Base-by-base conservation (phyloP, 2,329 filamentous ascomycete genomes). In the Thielaviopsis ethacetica region DNA sequence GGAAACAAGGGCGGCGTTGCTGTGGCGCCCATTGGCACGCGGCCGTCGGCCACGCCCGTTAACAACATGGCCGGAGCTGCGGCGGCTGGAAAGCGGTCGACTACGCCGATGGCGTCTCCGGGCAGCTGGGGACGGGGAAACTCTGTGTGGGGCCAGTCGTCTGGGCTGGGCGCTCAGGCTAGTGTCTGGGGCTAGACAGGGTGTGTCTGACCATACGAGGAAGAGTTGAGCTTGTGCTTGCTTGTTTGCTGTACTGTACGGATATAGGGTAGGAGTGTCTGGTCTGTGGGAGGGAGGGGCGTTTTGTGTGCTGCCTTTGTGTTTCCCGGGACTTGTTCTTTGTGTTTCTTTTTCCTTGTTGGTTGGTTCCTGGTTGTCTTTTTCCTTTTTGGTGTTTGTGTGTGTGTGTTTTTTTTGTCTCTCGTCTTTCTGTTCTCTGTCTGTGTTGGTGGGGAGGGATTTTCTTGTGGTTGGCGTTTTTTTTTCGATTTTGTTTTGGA, bases 1-100 rank as follows among this genome's bases (percentile, higher is more conserved):
- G 75, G 72, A 53, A 70, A 71, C 57, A 82, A 81, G 72, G 69
- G 75, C 55, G 79, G 78, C 59, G 77, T 78, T 60, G 77, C 86
- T 4, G 90, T 97, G 57, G 91, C 90, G 22, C 91, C 93, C 19
- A 97, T 97, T 65, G 93, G 93, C 63, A 96, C 91, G 60, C 85
- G 93, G 52, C 91, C 91, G 3, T 78, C 81, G 19, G 79, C 77
- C 47, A 78, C 76, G 38, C 72, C 80, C n/a, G 72, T 71, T 34
- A 70, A 44, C 17, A 44, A n/a, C 30, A 5, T 34, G 2, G 30
- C 30, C 30, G 30, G 30, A 12, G 30, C 30, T 34, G 7, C 71
- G 9, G 69, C 73, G 49, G 77, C 80, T 62, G 68, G 75, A 71
- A 93, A 93, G 70, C 87, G 88, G 61, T 88, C 91, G 0, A 95